Conservation (phyloP, 1,284 basidiomycete species). For the Sporisorium exsertum region DNA sequence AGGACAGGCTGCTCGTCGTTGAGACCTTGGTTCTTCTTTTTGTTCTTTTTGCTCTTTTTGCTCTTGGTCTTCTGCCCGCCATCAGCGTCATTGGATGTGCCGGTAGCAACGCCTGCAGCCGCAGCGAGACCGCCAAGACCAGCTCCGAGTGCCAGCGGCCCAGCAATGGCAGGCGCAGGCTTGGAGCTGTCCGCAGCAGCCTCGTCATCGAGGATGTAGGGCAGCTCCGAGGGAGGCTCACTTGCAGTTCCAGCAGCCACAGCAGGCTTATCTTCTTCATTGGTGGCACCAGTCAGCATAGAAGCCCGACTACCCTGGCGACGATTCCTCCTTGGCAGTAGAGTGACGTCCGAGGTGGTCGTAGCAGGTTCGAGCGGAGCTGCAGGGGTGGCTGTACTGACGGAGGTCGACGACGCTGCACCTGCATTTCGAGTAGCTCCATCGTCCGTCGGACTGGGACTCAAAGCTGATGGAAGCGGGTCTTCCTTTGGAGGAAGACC, state of each 20-base stretch:
- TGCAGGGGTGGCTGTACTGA: slow-evolving; percentile 17
- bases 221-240: slow-evolving; percentile 38
- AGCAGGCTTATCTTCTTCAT: slow-evolving; percentile 2
- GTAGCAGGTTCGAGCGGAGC: slow-evolving; percentile 7
- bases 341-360: slow-evolving; percentile 14
- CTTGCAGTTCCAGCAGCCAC: background rate
- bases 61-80: slow-evolving; percentile 22
- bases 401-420: slow-evolving; percentile 20
- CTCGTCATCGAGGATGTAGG: slow-evolving; percentile 35
- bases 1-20: slow-evolving; percentile 13
- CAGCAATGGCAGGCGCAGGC: slow-evolving; percentile 24
- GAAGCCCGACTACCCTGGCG: slow-evolving; percentile 24
- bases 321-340: slow-evolving; percentile 29
- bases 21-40: slow-evolving; percentile 4
- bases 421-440: slow-evolving; percentile 12
- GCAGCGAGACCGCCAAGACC: slow-evolving; percentile 39
- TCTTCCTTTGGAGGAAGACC: slow-evolving; percentile 42
- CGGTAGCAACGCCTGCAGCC: slow-evolving; percentile 24
- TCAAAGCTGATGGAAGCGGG: slow-evolving; percentile 18
- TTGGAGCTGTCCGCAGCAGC: slow-evolving; percentile 7
- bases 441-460: slow-evolving; percentile 17
- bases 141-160: slow-evolving; percentile 24
- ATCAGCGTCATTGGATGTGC: slow-evolving; percentile 1
- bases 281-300: slow-evolving; percentile 12
- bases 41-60: slow-evolving; percentile 32